These are phyloP conservation scores for Heimioporus sp. DNA, from an alignment of 768 basidiomycete genomes.

Conservation along the genomic window DNA sequence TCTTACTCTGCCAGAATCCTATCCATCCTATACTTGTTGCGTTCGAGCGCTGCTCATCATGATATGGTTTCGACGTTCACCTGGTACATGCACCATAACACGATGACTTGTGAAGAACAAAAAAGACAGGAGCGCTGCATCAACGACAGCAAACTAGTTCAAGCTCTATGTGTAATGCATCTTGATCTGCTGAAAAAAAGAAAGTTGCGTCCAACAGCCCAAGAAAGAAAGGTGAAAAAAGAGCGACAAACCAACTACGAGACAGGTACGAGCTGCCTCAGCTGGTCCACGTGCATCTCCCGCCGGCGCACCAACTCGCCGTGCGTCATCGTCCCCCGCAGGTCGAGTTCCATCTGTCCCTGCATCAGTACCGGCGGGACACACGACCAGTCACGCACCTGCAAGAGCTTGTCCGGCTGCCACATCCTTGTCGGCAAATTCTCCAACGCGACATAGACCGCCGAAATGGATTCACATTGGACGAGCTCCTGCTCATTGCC, in stretches of 20 bases:
- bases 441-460: conserved; percentile 86
- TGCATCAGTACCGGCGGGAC: neutral
- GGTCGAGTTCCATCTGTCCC: conserved; percentile 53
- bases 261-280: conserved; percentile 41
- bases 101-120: too few relatives aligned
- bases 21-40: too few relatives aligned
- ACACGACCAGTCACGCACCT: conserved; percentile 45
- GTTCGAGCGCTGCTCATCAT: too few relatives aligned
- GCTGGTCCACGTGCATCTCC: conserved; percentile 45
- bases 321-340: conserved; percentile 51
- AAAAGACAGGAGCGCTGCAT: too few relatives aligned
- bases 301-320: conserved; percentile 56
- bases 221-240: neutral
- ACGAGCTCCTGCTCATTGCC: conserved; percentile 82
- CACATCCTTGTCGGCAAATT: conserved; percentile 91
- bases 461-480: conserved; percentile 79
- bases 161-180: too few relatives aligned
- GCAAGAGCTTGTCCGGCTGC: conserved; percentile 87
- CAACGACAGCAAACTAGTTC: too few relatives aligned
- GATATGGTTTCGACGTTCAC: too few relatives aligned
- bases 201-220: neutral
- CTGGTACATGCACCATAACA: too few relatives aligned
- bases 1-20: too few relatives aligned
- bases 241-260: neutral
- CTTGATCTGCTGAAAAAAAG: too few relatives aligned